These are phyloP conservation scores for Cercospora sp. DNA, from an alignment of 2,329 filamentous ascomycete species.

Conservation along the genomic window DNA sequence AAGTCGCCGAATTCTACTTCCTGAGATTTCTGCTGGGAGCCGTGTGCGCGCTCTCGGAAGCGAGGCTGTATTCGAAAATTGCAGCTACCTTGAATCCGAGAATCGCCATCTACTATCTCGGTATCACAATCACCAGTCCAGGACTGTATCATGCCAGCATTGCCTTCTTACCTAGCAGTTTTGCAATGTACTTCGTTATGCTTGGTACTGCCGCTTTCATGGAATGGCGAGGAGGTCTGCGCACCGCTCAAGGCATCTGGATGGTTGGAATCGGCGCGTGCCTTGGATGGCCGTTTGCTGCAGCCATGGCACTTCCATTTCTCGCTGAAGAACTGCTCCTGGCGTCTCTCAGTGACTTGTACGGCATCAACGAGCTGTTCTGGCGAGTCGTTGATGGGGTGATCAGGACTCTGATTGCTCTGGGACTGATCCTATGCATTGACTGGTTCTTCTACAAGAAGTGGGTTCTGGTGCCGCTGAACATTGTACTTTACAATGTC, in stretches of 20 bases:
- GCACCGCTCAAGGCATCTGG: constrained; percentile 79
- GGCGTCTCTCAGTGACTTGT: constrained; percentile 44
- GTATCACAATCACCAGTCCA: constrained; percentile 74
- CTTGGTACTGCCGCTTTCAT: constrained; percentile 86
- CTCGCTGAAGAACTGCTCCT: constrained; percentile 72
- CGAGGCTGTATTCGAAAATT: constrained; percentile 75
- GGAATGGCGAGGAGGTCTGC: constrained; percentile 78
- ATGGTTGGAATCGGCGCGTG: constrained; percentile 87
- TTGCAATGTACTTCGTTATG: constrained; percentile 93
- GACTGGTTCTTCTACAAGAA: constrained; percentile 90
- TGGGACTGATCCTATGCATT: constrained; percentile 68
- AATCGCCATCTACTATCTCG: constrained; percentile 80
- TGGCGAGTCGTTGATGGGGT: constrained; percentile 67
- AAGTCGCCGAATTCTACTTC: constrained; percentile 76
- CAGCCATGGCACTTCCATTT: constrained; percentile 78
- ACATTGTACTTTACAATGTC: constrained; percentile 94
- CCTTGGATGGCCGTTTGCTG: constrained; percentile 92
- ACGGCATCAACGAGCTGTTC: constrained; percentile 55
- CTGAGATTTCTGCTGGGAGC: constrained; percentile 74
- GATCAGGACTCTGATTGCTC: constrained; percentile 64
- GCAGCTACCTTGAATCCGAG: constrained; percentile 75
- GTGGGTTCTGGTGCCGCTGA: constrained; percentile 75
- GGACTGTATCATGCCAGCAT: constrained; percentile 92
- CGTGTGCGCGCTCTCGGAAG: constrained; percentile 77
- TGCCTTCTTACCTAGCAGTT: constrained; percentile 87